Percentiles rank a stretch among this genome's conserved stretches.
phyloP scores from a whole-genome alignment of 2,329 filamentous ascomycete species.

The Colletotrichum neosansevieriae region DNA sequence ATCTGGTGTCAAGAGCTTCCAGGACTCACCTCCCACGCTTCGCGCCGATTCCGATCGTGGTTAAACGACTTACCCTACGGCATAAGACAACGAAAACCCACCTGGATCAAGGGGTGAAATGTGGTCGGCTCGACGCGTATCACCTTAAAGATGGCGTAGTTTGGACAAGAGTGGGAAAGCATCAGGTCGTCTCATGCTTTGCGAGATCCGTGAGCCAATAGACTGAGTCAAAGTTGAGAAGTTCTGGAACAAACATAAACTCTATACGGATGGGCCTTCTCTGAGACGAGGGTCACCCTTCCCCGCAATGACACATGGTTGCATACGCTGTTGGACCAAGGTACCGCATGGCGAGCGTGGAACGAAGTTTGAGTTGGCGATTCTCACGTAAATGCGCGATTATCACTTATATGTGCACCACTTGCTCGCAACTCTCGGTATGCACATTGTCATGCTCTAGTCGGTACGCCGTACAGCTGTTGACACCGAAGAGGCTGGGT shows the following conservation, averaged over 20 bases:
- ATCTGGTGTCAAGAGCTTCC: too few species aligned
- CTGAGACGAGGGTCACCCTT: not conserved
- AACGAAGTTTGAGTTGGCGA: too few species aligned
- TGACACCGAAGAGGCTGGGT: too few species aligned
- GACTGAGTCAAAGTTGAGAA: slow-evolving; percentile 26
- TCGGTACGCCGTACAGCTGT: too few species aligned
- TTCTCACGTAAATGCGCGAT: too few species aligned
- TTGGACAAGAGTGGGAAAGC: not conserved
- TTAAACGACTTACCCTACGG: not conserved
- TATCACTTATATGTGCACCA: too few species aligned
- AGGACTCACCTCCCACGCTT: not conserved
- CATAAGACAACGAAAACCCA: not conserved
- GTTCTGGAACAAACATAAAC: slow-evolving; percentile 31
- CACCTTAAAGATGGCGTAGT: not conserved
- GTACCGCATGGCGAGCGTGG: not conserved
- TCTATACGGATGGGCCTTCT: slow-evolving; percentile 23
- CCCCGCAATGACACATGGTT: not conserved
- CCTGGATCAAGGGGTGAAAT: not conserved
- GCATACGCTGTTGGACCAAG: too few species aligned
- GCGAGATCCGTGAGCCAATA: slow-evolving; percentile 3
- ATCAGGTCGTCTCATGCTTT: slow-evolving; percentile 24
- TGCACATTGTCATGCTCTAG: too few species aligned
- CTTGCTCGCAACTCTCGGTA: too few species aligned
- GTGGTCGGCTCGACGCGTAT: not conserved
- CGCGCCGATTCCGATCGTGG: not conserved